Conservation (phyloP, 192 early-diverging fungal genomes). For the Umbelopsis vinacea region DNA sequence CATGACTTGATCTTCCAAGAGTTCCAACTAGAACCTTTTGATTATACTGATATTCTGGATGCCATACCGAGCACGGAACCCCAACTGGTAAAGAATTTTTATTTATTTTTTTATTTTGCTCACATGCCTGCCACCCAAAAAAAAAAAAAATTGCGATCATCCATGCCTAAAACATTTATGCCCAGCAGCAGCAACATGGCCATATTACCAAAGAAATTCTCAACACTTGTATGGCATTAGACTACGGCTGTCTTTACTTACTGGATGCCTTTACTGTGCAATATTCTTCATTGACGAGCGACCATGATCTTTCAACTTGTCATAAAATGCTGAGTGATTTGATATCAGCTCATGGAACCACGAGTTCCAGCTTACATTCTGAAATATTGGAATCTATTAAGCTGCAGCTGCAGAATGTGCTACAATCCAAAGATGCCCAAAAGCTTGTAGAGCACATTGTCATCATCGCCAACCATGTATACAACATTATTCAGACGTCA, state of each 20-base stretch:
- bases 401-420: background rate
- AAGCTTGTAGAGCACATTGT: background rate
- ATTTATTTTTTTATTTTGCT: background rate
- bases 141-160: background rate
- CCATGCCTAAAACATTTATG: background rate
- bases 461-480: background rate
- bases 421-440: constrained; percentile 2
- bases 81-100: background rate
- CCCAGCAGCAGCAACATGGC: background rate
- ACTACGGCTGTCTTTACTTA: constrained; percentile 1
- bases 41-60: constrained; percentile 3
- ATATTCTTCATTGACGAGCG: background rate
- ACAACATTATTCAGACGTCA: background rate
- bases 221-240: background rate
- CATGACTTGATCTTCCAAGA: background rate
- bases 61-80: background rate
- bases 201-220: background rate
- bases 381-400: constrained; percentile 3
- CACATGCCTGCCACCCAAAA: background rate
- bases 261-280: background rate
- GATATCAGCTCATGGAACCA: background rate
- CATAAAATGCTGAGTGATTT: constrained; percentile 14
- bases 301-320: constrained; percentile 1
- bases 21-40: background rate
- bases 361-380: background rate